Base-by-base conservation (phyloP, 768 basidiomycete species). In the Trametes cubensis region DNA sequence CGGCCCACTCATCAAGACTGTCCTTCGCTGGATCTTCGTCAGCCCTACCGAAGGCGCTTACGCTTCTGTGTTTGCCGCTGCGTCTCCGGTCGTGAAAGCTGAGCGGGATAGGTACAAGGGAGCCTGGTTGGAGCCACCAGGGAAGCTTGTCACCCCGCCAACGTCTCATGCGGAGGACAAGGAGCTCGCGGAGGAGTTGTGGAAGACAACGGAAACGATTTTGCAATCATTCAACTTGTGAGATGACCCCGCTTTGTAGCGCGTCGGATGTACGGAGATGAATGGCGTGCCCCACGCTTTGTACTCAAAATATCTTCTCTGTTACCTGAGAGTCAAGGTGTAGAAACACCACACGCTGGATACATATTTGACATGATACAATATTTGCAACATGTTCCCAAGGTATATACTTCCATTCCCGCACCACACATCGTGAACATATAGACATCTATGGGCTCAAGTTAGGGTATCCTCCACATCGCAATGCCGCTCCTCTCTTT, bases 401-500 rank as follows among this genome's bases (percentile, higher is more conserved):
- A 34, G n/a, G n/a, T 34, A 34, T 11, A 34, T 34, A 11, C 6
- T 34, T 34, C 34, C 34, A 34, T 34, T 11, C 10, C 10, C 11
- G 34, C 10, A 34, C 34, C 34, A 34, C 34, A 34, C 34, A 7
- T 34, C 5, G 34, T 11, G 34, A 5, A 34, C 11, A 11, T 34
- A n/a, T 4, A 17, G 48, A 15, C 49, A 38, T 6, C 49, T 4
- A 34, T 38, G 17, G 18, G 38, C n/a, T 30, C n/a, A n/a, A n/a
- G n/a, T 58, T 47, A 87, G 20, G 84, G 83, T 54, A 88, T 86
- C 48, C 86, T 73, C 84, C 85, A 87, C 80, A 88, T 84, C 2
- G 82, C 86, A 59, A 89, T 84, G 1, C 87, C 86, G 62, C 80
- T 78, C 48, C 85, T 73, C 51, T 83, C 83, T 52, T 79, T 74